phyloP scores from a whole-genome alignment of 345 rosid species.

The Populus alba region DNA sequence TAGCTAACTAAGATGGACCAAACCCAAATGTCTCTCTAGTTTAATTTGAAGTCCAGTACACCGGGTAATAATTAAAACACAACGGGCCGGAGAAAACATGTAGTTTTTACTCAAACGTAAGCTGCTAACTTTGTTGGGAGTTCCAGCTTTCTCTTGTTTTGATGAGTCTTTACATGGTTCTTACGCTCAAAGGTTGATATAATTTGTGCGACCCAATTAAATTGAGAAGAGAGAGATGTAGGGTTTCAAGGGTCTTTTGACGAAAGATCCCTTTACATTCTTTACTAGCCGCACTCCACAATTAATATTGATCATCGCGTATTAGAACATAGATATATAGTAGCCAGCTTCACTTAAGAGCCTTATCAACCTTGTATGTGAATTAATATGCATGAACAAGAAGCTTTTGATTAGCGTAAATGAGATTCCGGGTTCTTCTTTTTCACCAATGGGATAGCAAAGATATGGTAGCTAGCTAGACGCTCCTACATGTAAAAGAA shows the following conservation, averaged over 20 bases:
- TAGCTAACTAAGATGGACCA: background rate
- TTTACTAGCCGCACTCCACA: background rate
- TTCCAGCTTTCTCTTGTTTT: background rate
- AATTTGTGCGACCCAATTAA: background rate
- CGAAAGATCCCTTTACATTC: conserved; percentile 2
- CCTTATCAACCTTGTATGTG: background rate
- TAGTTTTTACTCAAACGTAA: background rate
- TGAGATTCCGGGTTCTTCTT: background rate
- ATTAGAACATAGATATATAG: too few relatives aligned
- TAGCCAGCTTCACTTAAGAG: background rate
- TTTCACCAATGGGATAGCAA: background rate
- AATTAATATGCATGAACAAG: background rate
- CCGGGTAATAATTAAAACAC: too few relatives aligned
- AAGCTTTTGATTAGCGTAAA: background rate
- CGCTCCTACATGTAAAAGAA: background rate
- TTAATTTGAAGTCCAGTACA: too few relatives aligned
- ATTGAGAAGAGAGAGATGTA: background rate
- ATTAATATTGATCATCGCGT: background rate
- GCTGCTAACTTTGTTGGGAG: background rate
- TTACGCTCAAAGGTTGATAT: background rate
- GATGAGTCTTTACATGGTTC: background rate
- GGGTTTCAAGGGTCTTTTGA: background rate
- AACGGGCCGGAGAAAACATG: too few relatives aligned
- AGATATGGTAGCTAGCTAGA: background rate
- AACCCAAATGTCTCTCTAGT: background rate